These are phyloP conservation scores for Hypoxylon sp. DNA, from an alignment of 2,329 filamentous ascomycete species.

Conservation along the genomic window DNA sequence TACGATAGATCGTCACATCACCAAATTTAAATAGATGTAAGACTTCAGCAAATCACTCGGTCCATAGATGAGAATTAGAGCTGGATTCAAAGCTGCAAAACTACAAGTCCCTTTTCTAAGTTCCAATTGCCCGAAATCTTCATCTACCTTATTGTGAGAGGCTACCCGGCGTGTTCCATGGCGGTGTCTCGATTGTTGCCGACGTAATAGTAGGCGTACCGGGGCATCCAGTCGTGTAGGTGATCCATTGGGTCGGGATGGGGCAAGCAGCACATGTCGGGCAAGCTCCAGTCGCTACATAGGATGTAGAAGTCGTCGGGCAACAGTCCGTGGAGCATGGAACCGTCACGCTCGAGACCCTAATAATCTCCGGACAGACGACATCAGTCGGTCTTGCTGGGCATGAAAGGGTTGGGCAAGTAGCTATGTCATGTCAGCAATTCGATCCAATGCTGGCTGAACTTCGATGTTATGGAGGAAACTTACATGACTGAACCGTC, in stretches of 20 bases:
- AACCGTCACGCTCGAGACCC: slow-evolving; percentile 53
- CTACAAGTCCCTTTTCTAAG: slow-evolving; percentile 11
- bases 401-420: slow-evolving; percentile 49
- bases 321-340: slow-evolving; percentile 59
- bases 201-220: slow-evolving; percentile 44
- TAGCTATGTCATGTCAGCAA: slow-evolving; percentile 41
- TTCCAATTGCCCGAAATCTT: slow-evolving; percentile 6
- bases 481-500: slow-evolving; percentile 42
- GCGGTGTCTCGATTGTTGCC: slow-evolving; percentile 43
- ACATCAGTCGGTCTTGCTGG: slow-evolving; percentile 40
- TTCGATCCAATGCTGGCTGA: slow-evolving; percentile 1
- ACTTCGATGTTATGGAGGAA: slow-evolving; percentile 1
- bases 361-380: slow-evolving; percentile 54
- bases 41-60: slow-evolving; percentile 4
- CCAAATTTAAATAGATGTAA: slow-evolving; percentile 14
- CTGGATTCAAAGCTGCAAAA: slow-evolving; percentile 39
- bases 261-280: slow-evolving; percentile 50
- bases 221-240: slow-evolving; percentile 51
- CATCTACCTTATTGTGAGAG: slow-evolving; percentile 1
- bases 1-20: slow-evolving; percentile 72
- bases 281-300: slow-evolving; percentile 44
- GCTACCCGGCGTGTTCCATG: slow-evolving; percentile 22
- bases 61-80: slow-evolving; percentile 34
- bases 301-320: slow-evolving; percentile 54
- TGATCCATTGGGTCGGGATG: slow-evolving; percentile 50